phyloP scores from a whole-genome alignment of 257 asterid genomes.

The Solanum virginianum region DNA sequence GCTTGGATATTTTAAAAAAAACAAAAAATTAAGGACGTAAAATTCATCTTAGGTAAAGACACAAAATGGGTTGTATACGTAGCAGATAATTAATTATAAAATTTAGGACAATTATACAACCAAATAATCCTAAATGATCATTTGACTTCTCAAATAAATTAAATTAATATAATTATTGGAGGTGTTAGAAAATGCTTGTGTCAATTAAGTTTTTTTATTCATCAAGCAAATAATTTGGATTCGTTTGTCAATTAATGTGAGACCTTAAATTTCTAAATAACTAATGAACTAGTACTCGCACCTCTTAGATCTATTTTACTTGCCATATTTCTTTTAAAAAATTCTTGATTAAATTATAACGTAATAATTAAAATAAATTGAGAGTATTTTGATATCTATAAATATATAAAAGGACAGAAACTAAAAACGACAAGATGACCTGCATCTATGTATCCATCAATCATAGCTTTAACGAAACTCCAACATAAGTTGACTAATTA shows the following conservation, averaged over 20 bases:
- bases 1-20: not conserved
- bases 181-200: not conserved
- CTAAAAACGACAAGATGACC: not conserved
- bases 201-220: not conserved
- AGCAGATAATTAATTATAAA: not conserved
- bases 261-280: not conserved
- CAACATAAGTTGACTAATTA: not conserved
- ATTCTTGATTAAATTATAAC: too few species aligned
- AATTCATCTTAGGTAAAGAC: too few species aligned
- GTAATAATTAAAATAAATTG: too few species aligned
- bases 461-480: not conserved
- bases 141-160: not conserved
- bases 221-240: not conserved
- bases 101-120: not conserved
- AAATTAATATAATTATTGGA: not conserved
- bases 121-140: not conserved
- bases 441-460: not conserved
- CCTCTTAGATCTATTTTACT: too few species aligned
- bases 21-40: too few species aligned
- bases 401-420: not conserved
- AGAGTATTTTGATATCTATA: not conserved
- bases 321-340: too few species aligned
- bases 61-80: not conserved
- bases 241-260: not conserved
- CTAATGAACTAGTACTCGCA: too few species aligned